Evolutionary conservation across 2,329 filamentous ascomycete genomes (phyloP).

Genomic region (Aspergillus costaricaensis): DNA sequence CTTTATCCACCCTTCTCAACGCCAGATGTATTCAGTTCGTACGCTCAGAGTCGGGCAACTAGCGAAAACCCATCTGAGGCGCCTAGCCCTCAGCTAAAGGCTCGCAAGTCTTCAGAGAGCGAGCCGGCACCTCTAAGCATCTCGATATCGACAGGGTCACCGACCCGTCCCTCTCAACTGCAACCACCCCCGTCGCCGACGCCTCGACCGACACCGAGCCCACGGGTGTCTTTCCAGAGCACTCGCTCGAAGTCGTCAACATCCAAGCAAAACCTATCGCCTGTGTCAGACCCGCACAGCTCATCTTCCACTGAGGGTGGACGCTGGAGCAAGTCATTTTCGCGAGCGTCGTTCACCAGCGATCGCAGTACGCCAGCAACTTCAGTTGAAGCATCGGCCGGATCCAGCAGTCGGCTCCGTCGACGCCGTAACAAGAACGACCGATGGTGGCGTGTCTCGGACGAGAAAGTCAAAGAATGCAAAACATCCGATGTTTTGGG

Average conservation of each 20-base stretch:
- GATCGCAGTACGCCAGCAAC: slow-evolving; percentile 28
- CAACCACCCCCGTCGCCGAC: slow-evolving; percentile 20
- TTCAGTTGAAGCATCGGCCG: slow-evolving; percentile 24
- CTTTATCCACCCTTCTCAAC: slow-evolving; percentile 79
- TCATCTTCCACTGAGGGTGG: slow-evolving; percentile 27
- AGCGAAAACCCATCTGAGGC: slow-evolving; percentile 52
- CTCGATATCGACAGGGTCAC: slow-evolving; percentile 37
- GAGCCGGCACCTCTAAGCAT: slow-evolving; percentile 34
- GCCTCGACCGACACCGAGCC: slow-evolving; percentile 33
- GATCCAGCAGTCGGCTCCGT: slow-evolving; percentile 45
- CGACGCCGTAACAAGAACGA: slow-evolving; percentile 66
- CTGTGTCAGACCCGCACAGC: slow-evolving; percentile 27
- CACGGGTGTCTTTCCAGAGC: slow-evolving; percentile 38
- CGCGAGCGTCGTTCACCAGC: slow-evolving; percentile 27
- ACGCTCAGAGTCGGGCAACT: slow-evolving; percentile 64
- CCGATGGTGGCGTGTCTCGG: slow-evolving; percentile 96
- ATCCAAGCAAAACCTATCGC: slow-evolving; percentile 27
- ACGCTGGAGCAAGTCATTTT: slow-evolving; percentile 28
- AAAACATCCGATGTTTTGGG: slow-evolving; percentile 87
- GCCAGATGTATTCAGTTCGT: slow-evolving; percentile 73
- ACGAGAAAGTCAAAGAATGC: slow-evolving; percentile 93
- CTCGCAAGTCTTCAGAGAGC: slow-evolving; percentile 33
- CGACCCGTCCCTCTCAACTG: slow-evolving; percentile 35
- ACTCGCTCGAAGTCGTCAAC: slow-evolving; percentile 30
- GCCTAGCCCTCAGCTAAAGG: slow-evolving; percentile 43